Conservation (phyloP, 1,139 yeast species). For the Candida labiduridarum region DNA sequence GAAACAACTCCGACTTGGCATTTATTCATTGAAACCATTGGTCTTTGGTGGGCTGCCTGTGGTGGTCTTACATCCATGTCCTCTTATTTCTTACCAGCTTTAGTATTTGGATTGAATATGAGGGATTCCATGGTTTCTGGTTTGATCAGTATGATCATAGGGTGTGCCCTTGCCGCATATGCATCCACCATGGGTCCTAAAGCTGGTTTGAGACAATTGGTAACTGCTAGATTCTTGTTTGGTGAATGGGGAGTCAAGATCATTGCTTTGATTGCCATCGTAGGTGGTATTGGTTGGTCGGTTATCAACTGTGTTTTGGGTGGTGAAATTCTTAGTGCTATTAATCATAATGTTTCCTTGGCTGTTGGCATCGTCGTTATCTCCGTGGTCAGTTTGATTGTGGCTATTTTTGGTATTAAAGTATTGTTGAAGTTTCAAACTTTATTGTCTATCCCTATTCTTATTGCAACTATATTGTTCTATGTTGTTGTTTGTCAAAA, state of each 20-base stretch:
- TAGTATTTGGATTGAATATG: slow-evolving; percentile 31
- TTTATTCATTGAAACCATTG: slow-evolving; percentile 62
- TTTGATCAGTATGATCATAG: slow-evolving; percentile 31
- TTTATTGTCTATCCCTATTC: slow-evolving; percentile 68
- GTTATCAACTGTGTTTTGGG: slow-evolving; percentile 44
- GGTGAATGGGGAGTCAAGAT: slow-evolving; percentile 44
- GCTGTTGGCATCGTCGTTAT: slow-evolving; percentile 36
- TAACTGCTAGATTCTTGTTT: slow-evolving; percentile 40
- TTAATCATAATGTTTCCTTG: slow-evolving; percentile 25
- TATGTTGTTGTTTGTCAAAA: slow-evolving; percentile 67
- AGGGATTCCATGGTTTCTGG: slow-evolving; percentile 35
- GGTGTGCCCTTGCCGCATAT: slow-evolving; percentile 43
- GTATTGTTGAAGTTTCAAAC: slow-evolving; percentile 71
- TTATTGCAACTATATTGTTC: slow-evolving; percentile 65
- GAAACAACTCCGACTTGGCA: slow-evolving; percentile 19
- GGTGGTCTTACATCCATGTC: slow-evolving; percentile 46
- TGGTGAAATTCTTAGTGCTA: slow-evolving; percentile 36
- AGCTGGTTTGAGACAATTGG: slow-evolving; percentile 47
- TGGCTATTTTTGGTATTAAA: slow-evolving; percentile 39
- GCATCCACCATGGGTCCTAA: slow-evolving; percentile 43
- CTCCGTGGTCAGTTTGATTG: slow-evolving; percentile 28
- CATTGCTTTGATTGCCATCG: slow-evolving; percentile 34
- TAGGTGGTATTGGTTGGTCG: slow-evolving; percentile 47
- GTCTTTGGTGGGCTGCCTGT: slow-evolving; percentile 49
- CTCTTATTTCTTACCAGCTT: slow-evolving; percentile 37